A percentile compares a stretch with the other conserved stretches of the same genome.
These are phyloP conservation scores for Rugosomyces carneus DNA, from an alignment of 1,284 basidiomycete genomes.

Conservation along the genomic window DNA sequence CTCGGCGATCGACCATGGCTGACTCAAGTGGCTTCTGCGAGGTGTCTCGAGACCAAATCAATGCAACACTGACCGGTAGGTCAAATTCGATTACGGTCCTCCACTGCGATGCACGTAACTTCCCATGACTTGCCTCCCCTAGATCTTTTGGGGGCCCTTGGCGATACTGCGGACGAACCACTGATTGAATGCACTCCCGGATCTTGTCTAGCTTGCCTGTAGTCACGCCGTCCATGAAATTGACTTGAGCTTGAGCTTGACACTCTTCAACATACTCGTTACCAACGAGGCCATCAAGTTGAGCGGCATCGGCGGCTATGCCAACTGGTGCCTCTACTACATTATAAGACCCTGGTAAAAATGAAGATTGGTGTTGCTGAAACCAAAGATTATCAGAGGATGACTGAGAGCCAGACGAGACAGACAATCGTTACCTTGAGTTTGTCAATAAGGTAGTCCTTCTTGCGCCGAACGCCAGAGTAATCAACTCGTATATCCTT, in stretches of 20 bases:
- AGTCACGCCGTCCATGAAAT: slow-evolving; percentile 3
- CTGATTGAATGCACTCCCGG: slow-evolving; percentile 11
- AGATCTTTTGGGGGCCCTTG: slow-evolving; percentile 17
- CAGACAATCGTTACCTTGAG: background rate
- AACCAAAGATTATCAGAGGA: background rate
- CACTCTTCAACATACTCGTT: background rate
- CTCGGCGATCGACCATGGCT: background rate
- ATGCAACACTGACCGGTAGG: slow-evolving; percentile 16
- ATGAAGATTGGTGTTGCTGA: background rate
- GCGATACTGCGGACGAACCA: slow-evolving; percentile 15
- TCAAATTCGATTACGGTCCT: slow-evolving; percentile 20
- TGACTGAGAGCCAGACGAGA: background rate
- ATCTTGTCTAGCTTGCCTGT: slow-evolving; percentile 14
- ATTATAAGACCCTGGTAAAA: background rate
- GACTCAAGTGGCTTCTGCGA: background rate
- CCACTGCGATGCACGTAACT: slow-evolving; percentile 27
- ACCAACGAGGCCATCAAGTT: background rate
- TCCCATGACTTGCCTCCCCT: slow-evolving; percentile 20
- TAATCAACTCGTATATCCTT: background rate
- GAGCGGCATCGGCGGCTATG: background rate
- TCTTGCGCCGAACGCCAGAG: background rate
- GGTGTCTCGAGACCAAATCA: slow-evolving; percentile 8
- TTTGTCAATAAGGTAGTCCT: background rate
- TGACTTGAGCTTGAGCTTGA: too few species aligned
- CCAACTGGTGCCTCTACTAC: too few species aligned